Base-by-base conservation (phyloP, 306 rosid genomes). In the Malus asiatica region DNA sequence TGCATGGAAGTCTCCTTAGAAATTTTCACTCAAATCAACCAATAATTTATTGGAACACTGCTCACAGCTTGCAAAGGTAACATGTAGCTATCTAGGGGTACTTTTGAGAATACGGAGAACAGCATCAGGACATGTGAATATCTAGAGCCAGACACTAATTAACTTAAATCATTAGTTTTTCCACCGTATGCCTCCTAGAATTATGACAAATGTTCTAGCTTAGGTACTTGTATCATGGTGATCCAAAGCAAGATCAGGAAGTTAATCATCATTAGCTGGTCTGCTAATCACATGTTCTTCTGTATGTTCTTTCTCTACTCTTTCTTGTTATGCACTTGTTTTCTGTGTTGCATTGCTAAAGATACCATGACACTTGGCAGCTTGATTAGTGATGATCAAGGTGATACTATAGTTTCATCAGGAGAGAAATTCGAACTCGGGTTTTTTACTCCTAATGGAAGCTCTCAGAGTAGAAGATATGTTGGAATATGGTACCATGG, bases 401-500 rank as follows among this genome's bases (percentile, higher is more conserved):
- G 72, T 16, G 80, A 74, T 11, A 79, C 91, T 79, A 84, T 92
- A 73, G 78, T 92, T 74, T 92, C 97, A 55, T 71, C 82, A 25
- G 89, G 93, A 63, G 80, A 82, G 35, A 77, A 44, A 4, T 92
- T 92, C 71, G 88, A 90, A 67, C 82, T 92, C 2, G 96, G 93
- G 44, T 92, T 92, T 73, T 92, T 92, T 65, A 84, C 86, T 57
- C 93, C 89, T 11, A 78, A 87, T 84, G 91, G 90, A 81, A 89
- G 91, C 84, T 71, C 76, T 60, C 78, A 82, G n/a, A 22, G 75
- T 6, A 83, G 83, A 84, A 88, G 93, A 84, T 90, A 90, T 13
- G 82, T 90, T 22, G 97, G 97, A 64, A 92, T 92, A 79, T 92
- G 96, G 93, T 92, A 84, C 74, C 73, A 88, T 78, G 65, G 75